Base-by-base conservation (phyloP, 1,139 yeast species). In the Diutina pseudorugosa region DNA sequence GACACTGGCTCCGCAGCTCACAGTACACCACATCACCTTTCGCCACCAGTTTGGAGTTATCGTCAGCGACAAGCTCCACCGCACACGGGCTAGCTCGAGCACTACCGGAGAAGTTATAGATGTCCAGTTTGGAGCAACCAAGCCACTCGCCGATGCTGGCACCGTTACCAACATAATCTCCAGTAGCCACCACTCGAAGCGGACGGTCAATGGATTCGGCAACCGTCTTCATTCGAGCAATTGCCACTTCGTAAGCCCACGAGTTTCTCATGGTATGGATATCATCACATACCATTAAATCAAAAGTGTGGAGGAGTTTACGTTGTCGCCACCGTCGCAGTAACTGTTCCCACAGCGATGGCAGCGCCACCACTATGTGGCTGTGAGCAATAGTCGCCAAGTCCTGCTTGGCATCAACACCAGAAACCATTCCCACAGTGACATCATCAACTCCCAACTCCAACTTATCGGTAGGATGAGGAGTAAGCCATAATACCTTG, bases 131-230 rank as follows among this genome's bases (percentile, higher is more conserved):
- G 40, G 78, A 71, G 36, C 86, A 83, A 2, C 94, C 95, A 41
- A 93, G 66, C 96, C 98, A 94, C 55, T 84, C 88, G 1, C 88
- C 94, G 57, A 91, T 65, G 58, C 88, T 96, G 53, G 80, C 74
- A 3, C 85, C 88, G 62, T 85, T 85, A 0, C 94, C 80, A 41
- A 91, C 64, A 0, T 96, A 80, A 1, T 80, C 73, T 1, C 88
- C 74, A 16, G 93, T 66, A 0, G 80, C 91, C 21, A 93, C 76
- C 33, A 89, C 67, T 56, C 98, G 71, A 2, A 81, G 59, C 5
- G 64, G 59, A 2, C 67, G 69, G 30, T 82, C 83, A 14, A 83
- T 63, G 58, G 87, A 94, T 1, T 80, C 73, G 0, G 82, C 70
- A 64, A 90, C 78, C 57, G 86, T 80, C 55, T 85, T 71, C 77